A percentile compares a stretch with the other conserved stretches of the same genome.
phyloP scores from a whole-genome alignment of 2,329 filamentous ascomycete species.

The Trichoderma endophyticum region DNA sequence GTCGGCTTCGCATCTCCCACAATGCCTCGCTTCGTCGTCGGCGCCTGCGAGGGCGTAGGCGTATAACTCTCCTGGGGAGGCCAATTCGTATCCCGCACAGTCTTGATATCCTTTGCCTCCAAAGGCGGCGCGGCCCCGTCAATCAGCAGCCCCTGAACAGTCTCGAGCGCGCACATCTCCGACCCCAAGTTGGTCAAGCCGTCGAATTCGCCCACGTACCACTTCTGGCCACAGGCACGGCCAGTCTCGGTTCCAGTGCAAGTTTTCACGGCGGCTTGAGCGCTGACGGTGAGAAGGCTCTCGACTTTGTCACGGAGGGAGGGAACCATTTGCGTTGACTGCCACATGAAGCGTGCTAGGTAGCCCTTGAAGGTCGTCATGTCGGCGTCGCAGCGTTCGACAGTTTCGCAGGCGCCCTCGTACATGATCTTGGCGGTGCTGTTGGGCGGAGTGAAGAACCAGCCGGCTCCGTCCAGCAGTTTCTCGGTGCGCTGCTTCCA shows the following conservation, averaged over 20 bases:
- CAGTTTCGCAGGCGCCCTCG: constrained; percentile 63
- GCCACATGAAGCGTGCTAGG: constrained; percentile 62
- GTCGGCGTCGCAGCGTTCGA: constrained; percentile 56
- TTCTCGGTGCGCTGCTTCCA: constrained; percentile 54
- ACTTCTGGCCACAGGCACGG: constrained; percentile 58
- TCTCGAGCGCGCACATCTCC: constrained; percentile 63
- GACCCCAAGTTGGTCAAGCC: constrained; percentile 55
- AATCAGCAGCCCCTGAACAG: constrained; percentile 57
- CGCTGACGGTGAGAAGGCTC: constrained; percentile 48
- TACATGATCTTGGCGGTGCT: constrained; percentile 58
- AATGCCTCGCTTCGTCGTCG: neutral
- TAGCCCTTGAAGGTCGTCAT: constrained; percentile 68
- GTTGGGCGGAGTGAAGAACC: constrained; percentile 52
- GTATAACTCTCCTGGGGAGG: neutral
- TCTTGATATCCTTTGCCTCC: constrained; percentile 46
- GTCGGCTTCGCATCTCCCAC: neutral
- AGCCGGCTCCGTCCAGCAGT: constrained; percentile 50
- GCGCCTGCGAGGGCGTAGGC: neutral
- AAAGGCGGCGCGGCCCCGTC: constrained; percentile 44
- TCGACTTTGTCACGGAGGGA: constrained; percentile 48
- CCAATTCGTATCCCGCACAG: constrained; percentile 34
- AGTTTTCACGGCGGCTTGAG: constrained; percentile 52
- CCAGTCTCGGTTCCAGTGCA: constrained; percentile 56
- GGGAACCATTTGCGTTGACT: constrained; percentile 55
- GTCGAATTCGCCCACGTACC: constrained; percentile 59